Evolutionary conservation across 768 basidiomycete species (phyloP).

Genomic region (Naganishia antarctica): DNA sequence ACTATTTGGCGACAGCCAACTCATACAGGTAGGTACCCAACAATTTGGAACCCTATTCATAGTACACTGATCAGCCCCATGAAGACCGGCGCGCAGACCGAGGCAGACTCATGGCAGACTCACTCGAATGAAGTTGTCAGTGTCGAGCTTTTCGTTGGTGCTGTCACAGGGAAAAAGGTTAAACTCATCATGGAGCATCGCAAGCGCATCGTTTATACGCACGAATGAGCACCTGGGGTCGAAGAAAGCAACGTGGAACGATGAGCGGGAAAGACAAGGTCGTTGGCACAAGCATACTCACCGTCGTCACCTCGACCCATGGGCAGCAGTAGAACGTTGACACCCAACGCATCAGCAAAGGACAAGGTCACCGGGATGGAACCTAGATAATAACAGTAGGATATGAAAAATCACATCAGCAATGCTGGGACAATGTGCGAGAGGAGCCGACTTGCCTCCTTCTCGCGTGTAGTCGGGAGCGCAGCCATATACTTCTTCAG

Average conservation of each 20-base stretch:
- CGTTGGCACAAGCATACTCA: neutral
- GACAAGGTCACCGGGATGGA: conserved; percentile 91
- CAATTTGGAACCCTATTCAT: conserved; percentile 58
- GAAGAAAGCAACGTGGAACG: neutral
- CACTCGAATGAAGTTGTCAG: conserved; percentile 81
- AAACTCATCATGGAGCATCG: neutral
- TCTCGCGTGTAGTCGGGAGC: conserved; percentile 50
- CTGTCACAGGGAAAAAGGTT: conserved; percentile 50
- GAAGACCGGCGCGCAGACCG: too few relatives aligned
- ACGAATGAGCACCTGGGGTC: conserved; percentile 34
- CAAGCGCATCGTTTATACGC: neutral
- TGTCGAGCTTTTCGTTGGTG: conserved; percentile 92
- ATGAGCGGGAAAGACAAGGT: neutral
- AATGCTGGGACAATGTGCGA: neutral
- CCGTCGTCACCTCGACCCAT: conserved; percentile 95
- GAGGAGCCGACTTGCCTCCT: conserved; percentile 39
- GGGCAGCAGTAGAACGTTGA: conserved; percentile 82
- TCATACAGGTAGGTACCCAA: conserved; percentile 79
- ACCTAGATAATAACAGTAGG: conserved; percentile 51
- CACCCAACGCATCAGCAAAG: conserved; percentile 78
- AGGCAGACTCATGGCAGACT: too few relatives aligned
- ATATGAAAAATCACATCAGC: neutral
- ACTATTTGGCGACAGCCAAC: conserved; percentile 50
- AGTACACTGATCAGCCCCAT: too few relatives aligned
- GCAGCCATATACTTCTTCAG: conserved; percentile 56